Evolutionary conservation across 768 basidiomycete species (phyloP).

Genomic region (Suillus americanus): DNA sequence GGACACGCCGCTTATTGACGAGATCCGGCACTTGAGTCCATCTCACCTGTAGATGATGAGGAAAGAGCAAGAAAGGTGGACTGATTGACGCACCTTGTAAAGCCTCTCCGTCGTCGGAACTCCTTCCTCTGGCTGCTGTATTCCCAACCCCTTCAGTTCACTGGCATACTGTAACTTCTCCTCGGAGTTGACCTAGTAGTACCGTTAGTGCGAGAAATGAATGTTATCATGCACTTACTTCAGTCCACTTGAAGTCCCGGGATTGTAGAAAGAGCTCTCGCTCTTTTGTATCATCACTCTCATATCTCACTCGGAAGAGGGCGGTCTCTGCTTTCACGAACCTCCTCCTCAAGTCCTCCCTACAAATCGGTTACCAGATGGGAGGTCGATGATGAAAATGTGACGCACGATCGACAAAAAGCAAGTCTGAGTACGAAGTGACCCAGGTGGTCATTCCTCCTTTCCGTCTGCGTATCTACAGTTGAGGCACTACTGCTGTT

Average conservation of each 20-base stretch:
- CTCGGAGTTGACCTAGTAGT: conserved; percentile 48
- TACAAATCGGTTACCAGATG: conserved; percentile 28
- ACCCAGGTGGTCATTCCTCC: conserved; percentile 82
- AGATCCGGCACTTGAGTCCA: conserved; percentile 97
- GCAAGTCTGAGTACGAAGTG: conserved; percentile 94
- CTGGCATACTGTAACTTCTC: conserved; percentile 52
- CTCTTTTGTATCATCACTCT: conserved; percentile 58
- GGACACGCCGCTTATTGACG: conserved; percentile 77
- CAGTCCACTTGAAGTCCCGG: conserved; percentile 63
- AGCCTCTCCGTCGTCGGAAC: conserved; percentile 33
- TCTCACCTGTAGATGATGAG: conserved; percentile 61
- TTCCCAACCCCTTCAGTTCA: conserved; percentile 44
- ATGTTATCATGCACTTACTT: conserved; percentile 39
- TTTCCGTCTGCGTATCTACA: conserved; percentile 55
- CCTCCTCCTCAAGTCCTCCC: conserved; percentile 85
- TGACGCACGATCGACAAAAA: conserved; percentile 91
- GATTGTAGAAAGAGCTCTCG: conserved; percentile 63
- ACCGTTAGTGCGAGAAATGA: conserved; percentile 7
- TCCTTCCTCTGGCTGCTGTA: neutral
- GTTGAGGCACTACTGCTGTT: conserved; percentile 51
- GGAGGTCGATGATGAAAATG: neutral
- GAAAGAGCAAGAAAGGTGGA: neutral
- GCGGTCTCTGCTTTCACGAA: conserved; percentile 89
- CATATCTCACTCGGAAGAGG: conserved; percentile 82
- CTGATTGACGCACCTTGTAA: conserved; percentile 61